These are phyloP conservation scores for Aaosphaeria pasadenensis DNA, from an alignment of 2,329 filamentous ascomycete genomes.

Conservation along the genomic window DNA sequence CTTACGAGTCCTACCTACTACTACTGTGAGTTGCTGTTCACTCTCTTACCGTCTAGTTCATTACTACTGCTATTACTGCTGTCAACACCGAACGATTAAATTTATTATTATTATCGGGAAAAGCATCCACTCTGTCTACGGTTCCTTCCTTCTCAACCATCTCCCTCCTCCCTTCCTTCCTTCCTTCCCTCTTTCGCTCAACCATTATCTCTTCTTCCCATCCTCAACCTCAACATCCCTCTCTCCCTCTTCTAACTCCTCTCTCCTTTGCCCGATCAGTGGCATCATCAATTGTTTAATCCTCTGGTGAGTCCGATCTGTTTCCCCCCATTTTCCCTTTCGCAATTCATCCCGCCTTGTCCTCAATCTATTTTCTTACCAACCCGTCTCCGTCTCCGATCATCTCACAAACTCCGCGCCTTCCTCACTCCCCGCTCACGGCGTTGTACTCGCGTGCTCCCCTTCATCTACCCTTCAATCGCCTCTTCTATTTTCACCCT, in stretches of 20 bases:
- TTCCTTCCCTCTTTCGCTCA: constrained; percentile 12
- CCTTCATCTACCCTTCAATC: not conserved
- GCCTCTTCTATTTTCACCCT: not conserved
- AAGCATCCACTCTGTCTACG: not conserved
- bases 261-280: constrained; percentile 1
- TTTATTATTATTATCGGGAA: too few species aligned
- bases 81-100: too few species aligned
- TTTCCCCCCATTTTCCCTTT: too few species aligned
- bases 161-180: not conserved
- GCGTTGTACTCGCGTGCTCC: not conserved
- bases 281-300: too few species aligned
- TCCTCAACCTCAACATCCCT: constrained; percentile 14
- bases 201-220: not conserved
- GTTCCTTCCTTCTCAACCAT: not conserved
- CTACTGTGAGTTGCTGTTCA: too few species aligned
- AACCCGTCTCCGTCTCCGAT: not conserved
- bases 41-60: too few species aligned
- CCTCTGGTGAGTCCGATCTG: too few species aligned
- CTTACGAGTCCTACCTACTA: constrained; percentile 5
- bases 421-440: not conserved
- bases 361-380: not conserved
- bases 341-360: constrained; percentile 1
- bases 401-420: not conserved
- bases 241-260: constrained; percentile 14
- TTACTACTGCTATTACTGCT: too few species aligned